Evolutionary conservation across 352 stramenopile species (phyloP).

Genomic region (Pythium grandisporangium): DNA sequence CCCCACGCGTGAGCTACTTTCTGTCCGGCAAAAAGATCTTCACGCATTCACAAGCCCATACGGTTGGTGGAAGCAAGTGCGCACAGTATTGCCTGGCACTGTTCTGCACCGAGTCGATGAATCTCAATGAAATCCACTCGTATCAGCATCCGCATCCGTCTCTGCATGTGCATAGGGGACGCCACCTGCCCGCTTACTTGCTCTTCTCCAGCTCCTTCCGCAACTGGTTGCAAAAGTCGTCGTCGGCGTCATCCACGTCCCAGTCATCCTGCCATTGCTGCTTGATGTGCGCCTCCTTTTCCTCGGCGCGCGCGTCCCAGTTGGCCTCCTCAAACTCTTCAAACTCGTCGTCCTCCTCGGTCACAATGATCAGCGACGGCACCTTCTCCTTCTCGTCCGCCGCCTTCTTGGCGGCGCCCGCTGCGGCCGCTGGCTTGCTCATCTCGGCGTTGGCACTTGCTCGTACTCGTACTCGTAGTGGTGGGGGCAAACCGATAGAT

Average conservation of each 20-base stretch:
- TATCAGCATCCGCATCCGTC: no score
- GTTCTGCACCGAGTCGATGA: no score
- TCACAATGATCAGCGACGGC: conserved; percentile 65
- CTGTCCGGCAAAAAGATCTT: no score
- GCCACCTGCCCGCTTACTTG: conserved; percentile 55
- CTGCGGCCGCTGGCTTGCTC: conserved; percentile 5
- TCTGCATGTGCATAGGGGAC: no score
- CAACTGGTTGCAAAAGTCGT: conserved; percentile 90
- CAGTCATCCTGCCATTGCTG: conserved; percentile 92
- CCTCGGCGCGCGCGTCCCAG: conserved; percentile 64
- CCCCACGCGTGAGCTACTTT: no score
- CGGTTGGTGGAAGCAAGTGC: no score
- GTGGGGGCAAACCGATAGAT: no score
- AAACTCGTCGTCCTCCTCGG: conserved; percentile 86
- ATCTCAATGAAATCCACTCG: no score
- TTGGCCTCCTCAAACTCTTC: conserved; percentile 83
- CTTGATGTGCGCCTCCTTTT: conserved; percentile 79
- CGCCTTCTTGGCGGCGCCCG: conserved; percentile 9
- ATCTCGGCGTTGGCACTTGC: background rate
- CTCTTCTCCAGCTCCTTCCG: conserved; percentile 84
- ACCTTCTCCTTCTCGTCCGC: conserved; percentile 36
- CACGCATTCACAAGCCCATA: no score
- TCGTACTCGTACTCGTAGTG: no score
- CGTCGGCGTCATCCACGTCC: conserved; percentile 88
- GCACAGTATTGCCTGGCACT: no score